Evolutionary conservation across 2,329 filamentous ascomycete genomes (phyloP), one percentile per base, ranked within the genome.

Genomic region (Davidsoniella australis): DNA sequence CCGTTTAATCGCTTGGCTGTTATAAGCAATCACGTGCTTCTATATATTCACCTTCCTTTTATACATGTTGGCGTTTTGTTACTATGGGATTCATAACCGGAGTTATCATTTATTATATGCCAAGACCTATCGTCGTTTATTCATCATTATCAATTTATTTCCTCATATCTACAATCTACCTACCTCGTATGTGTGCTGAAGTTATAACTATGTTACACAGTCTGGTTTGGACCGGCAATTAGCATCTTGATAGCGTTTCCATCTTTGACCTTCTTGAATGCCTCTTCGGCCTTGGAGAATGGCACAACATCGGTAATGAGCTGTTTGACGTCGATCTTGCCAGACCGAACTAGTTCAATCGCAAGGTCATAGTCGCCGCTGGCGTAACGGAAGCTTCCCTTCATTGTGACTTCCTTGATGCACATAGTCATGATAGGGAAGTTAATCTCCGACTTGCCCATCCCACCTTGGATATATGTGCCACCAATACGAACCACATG

Each of bases 381-480:
- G 3, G 81, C 81, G 64, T 96, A 96, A 38, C 89, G 77, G 72
- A 96, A 96, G 54, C 81, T 88, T 18, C 89, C 89, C 61, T 82
- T 84, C 43, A 84, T 73, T 9, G 80, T 93, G 47, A 94, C 71
- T 69, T 96, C 89, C 68, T 95, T 95, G 46, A 80, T 73, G 63
- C 87, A 93, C 60, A 93, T 71, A 4, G 84, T 82, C 75, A 89
- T 84, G 62, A 96, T 94, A 47, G 89, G 89, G 69, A 95, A 94
- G 7, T 66, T 83, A 63, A 95, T 88, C 59, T 94, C 85, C 38
- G 78, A 65, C 61, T 82, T 83, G 60, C 89, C 89, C 86, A 95
- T 94, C 49, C 88, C 88, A 53, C 80, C 85, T 67, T 93, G 86
- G 7, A 93, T 80, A 58, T 85, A 89, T 14, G 74, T 80, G 29